phyloP scores from a whole-genome alignment of 108 stramenopile genomes.

The Stephanodiscus triporus region DNA sequence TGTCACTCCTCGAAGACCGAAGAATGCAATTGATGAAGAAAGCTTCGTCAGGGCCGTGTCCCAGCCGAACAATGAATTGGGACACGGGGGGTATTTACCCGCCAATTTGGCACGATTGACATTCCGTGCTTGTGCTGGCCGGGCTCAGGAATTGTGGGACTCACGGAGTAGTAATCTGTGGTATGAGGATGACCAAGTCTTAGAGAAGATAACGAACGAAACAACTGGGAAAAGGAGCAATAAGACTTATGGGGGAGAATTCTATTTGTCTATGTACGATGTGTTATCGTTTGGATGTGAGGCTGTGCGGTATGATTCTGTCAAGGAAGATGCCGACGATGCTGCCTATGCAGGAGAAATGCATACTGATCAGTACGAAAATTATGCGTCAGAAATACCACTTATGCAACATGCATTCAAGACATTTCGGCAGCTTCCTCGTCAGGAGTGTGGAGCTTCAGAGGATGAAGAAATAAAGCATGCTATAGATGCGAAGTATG shows the following conservation, averaged over 20 bases:
- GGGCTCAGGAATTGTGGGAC: slow-evolving; percentile 29
- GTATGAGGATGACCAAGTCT: slow-evolving; percentile 2
- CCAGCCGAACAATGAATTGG: slow-evolving; percentile 58
- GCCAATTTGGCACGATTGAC: slow-evolving; percentile 60
- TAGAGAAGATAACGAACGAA: slow-evolving; percentile 3
- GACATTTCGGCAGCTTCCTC: slow-evolving; percentile 37
- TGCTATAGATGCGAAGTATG: not conserved
- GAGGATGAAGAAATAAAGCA: slow-evolving; percentile 5
- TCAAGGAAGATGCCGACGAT: slow-evolving; percentile 14
- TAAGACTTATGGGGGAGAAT: slow-evolving; percentile 4
- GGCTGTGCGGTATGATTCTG: slow-evolving; percentile 60
- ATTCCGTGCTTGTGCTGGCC: slow-evolving; percentile 55
- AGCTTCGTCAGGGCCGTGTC: slow-evolving; percentile 66
- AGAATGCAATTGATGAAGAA: slow-evolving; percentile 62
- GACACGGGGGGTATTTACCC: slow-evolving; percentile 84
- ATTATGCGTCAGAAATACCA: slow-evolving; percentile 42
- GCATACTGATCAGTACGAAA: not conserved
- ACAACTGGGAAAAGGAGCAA: not conserved
- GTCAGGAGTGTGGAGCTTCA: slow-evolving; percentile 10
- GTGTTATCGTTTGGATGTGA: slow-evolving; percentile 81
- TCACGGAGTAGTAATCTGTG: slow-evolving; percentile 18
- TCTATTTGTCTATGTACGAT: slow-evolving; percentile 74
- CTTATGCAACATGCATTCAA: slow-evolving; percentile 48
- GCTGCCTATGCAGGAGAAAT: slow-evolving; percentile 10
- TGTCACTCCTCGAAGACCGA: slow-evolving; percentile 38